A percentile compares a stretch with the other conserved stretches of the same genome.
Evolutionary conservation across 768 basidiomycete species (phyloP).

Genomic region (Leccinum barrowsii): DNA sequence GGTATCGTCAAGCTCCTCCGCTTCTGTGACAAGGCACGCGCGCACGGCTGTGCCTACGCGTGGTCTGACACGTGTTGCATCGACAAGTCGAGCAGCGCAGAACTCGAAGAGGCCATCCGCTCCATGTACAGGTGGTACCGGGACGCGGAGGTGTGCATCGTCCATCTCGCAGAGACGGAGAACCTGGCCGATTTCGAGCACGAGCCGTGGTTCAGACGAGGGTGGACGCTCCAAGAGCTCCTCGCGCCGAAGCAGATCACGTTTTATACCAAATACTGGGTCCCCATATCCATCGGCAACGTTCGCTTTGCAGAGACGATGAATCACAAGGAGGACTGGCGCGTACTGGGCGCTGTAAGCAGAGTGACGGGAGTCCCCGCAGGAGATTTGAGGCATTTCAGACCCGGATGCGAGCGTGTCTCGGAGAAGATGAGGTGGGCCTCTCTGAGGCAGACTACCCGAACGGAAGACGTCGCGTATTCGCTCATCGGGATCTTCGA

Average conservation of each 20-base stretch:
- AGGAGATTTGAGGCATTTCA: constrained; percentile 10
- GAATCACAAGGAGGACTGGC: constrained; percentile 15
- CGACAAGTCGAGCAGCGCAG: constrained; percentile 14
- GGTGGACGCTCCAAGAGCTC: constrained; percentile 13
- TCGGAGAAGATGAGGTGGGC: constrained; percentile 16
- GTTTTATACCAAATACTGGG: constrained; percentile 11
- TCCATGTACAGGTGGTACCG: constrained; percentile 4
- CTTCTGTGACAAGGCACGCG: constrained; percentile 8
- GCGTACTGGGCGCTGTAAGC: not conserved
- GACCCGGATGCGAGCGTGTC: constrained; percentile 8
- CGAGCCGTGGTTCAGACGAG: constrained; percentile 10
- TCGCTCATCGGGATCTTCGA: constrained; percentile 15
- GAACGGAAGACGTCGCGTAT: constrained; percentile 10
- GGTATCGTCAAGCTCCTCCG: constrained; percentile 4
- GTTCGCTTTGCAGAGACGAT: not conserved
- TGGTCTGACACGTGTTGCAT: constrained; percentile 16
- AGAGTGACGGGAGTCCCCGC: constrained; percentile 7
- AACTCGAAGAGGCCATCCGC: constrained; percentile 7
- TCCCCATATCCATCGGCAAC: not conserved
- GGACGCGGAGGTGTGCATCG: constrained; percentile 11
- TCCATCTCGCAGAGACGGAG: constrained; percentile 9
- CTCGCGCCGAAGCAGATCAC: constrained; percentile 7
- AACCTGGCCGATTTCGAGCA: constrained; percentile 7
- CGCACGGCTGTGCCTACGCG: constrained; percentile 7
- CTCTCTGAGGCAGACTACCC: constrained; percentile 9